phyloP scores from a whole-genome alignment of 352 stramenopile species.

The Phytopythium sindhum region DNA sequence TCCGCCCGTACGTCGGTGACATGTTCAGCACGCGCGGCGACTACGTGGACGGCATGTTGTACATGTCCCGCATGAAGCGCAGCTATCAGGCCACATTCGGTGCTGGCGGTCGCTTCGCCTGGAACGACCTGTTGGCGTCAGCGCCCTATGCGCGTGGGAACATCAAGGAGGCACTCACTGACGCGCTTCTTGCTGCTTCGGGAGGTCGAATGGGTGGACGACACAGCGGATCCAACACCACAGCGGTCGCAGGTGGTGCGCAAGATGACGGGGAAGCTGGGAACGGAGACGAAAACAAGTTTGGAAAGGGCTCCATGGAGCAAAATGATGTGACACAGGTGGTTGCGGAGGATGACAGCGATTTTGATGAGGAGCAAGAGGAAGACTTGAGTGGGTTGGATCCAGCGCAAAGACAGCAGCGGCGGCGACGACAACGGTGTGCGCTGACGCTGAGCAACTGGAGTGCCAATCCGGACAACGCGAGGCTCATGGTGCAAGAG shows the following conservation, averaged over 20 bases:
- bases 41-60: conserved; percentile 84
- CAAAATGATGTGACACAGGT: background rate
- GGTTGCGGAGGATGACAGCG: background rate
- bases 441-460: conserved; percentile 86
- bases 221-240: background rate
- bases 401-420: conserved; percentile 26
- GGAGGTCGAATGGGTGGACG: conserved; percentile 5
- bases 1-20: conserved; percentile 71
- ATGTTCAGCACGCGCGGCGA: conserved; percentile 78
- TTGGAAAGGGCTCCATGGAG: no score
- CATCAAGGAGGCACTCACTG: conserved; percentile 6
- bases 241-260: background rate
- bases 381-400: conserved; percentile 3
- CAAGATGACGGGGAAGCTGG: background rate
- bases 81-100: conserved; percentile 50
- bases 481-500: conserved; percentile 82
- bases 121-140: conserved; percentile 1
- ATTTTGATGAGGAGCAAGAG: background rate
- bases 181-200: conserved; percentile 3
- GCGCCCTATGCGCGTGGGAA: background rate
- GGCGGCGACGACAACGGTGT: conserved; percentile 59
- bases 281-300: background rate
- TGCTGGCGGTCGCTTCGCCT: background rate
- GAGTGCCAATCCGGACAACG: conserved; percentile 85
- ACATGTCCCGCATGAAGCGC: conserved; percentile 86